Percentiles rank a stretch among this genome's conserved stretches.
Conservation (phyloP, 2,329 filamentous ascomycete species). For the Coniella vitis region DNA sequence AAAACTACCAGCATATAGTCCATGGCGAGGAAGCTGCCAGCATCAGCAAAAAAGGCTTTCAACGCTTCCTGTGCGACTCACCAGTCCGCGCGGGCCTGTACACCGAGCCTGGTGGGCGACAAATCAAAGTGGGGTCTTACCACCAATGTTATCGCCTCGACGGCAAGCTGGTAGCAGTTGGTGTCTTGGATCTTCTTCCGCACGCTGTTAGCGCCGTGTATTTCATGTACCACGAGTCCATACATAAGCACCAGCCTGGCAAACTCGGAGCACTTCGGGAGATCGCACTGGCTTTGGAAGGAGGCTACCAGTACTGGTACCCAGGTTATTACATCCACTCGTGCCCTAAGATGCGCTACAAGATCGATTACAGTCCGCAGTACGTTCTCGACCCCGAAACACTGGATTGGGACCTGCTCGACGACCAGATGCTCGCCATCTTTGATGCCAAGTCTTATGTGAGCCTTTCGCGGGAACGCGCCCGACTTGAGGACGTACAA, state of each 20-base stretch:
- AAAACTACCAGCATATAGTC: conserved; percentile 68
- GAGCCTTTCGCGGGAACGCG: conserved; percentile 32
- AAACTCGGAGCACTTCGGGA: conserved; percentile 72
- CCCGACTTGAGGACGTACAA: conserved; percentile 19
- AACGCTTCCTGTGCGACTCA: conserved; percentile 66
- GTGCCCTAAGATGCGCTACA: conserved; percentile 80
- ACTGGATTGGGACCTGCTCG: conserved; percentile 54
- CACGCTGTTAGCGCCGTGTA: conserved; percentile 76
- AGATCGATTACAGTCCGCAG: conserved; percentile 71
- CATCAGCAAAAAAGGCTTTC: conserved; percentile 57
- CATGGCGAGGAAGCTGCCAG: conserved; percentile 59
- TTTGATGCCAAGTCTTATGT: conserved; percentile 52
- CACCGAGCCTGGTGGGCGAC: conserved; percentile 39
- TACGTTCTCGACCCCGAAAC: conserved; percentile 65
- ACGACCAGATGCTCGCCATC: conserved; percentile 40
- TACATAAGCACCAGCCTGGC: conserved; percentile 62
- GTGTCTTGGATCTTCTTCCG: conserved; percentile 70
- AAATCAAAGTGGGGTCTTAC: conserved; percentile 60
- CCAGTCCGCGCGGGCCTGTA: conserved; percentile 48
- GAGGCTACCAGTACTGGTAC: conserved; percentile 71
- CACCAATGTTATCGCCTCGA: conserved; percentile 80
- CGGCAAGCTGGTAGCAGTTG: conserved; percentile 67
- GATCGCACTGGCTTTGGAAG: conserved; percentile 62
- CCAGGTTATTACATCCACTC: conserved; percentile 75
- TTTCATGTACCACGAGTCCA: conserved; percentile 72